Base-by-base conservation (phyloP, 2,329 filamentous ascomycete genomes). In the Pezicula radicicola region DNA sequence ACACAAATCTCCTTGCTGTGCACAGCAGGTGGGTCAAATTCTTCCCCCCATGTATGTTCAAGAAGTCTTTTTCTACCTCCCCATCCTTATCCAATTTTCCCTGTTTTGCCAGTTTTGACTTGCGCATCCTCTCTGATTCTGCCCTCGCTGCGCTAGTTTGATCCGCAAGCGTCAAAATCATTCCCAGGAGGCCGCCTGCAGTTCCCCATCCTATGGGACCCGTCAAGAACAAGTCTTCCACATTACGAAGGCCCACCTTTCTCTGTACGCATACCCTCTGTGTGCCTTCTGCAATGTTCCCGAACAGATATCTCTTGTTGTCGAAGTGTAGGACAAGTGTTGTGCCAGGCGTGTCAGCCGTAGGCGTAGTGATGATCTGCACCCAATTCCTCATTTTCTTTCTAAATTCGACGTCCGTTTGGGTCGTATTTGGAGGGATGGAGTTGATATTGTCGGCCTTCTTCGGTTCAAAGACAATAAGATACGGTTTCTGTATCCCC, bases 281-380 rank as follows among this genome's bases (percentile, higher is more conserved):
- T 0, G 88, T 88, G 15, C 93, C 94, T 70, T 99, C 94, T 9
- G 84, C 75, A 15, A 93, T 69, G 62, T 88, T 86, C 18, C 94
- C 94, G 64, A 99, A 88, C 15, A 97, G 61, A 69, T 99, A 99
- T 52, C 89, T 81, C 62, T 87, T 86, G 63, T 84, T 81, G 61
- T 93, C 89, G 64, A 91, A 92, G 66, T 93, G 85, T 6, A 99
- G 75, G 36, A 91, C 67, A 30, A 97, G 69, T 46, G 83, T 81
- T 2, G 90, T 89, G 49, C 93, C 93, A 1, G 86, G 82, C 18
- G 91, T 96, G 71, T 99, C 94, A 53, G 87, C 87, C 59, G 93
- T 94, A 13, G 93, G 93, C 53, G 88, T 88, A 16, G 86, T 88
- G 55, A 93, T 69, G 62, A 97, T 73, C 68, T 95, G 86, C 51